Evolutionary conservation across 352 stramenopile species (phyloP), one percentile per base, ranked within the genome.

Genomic region (Phytophthora sp.): DNA sequence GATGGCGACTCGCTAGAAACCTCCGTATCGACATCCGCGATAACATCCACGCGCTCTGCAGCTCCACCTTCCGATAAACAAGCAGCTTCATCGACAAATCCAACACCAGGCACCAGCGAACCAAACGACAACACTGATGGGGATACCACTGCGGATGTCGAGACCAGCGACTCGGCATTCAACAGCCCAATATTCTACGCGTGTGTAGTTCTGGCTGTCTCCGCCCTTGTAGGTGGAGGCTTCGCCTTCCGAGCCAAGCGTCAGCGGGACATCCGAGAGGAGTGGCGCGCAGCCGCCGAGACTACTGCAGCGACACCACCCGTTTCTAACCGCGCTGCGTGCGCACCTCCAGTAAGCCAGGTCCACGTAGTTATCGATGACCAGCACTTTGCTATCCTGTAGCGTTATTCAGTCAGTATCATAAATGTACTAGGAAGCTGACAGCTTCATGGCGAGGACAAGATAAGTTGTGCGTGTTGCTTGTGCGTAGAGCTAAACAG

Each of bases 141-240:
- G 6, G 20, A 9, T 27, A 13, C 30, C 6, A 6, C 18, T 12
- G 18, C 21, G 2, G 23, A 56, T 17, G 11, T 30, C 27, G 17
- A 43, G 8, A 39, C 18, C 18, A 61, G 24, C 18, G 27, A 27
- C 15, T 43, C 31, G 0, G 27, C 21, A 8, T 21, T 39, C n/a
- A 17, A 32, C 32, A 56, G 38, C 13, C 54, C 58, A 4, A 23
- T 88, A 13, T 77, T 84, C 34, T 70, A 79, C 21, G 71, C 58
- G 8, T 56, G 61, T 3, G 38, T 80, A 4, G 43, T 81, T n/a
- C 52, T 91, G 18, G 62, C 34, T 12, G 27, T 71, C 17, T 56
- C 41, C 13, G 66, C 56, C 1, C 26, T 76, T 30, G 57, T 65
- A 2, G 58, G 62, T 13, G 51, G 43, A 21, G 28, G 63, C 11